A percentile compares a stretch with the other conserved stretches of the same genome.
Conservation (phyloP, 306 rosid species). For the Elaeagnus macrophylla region DNA sequence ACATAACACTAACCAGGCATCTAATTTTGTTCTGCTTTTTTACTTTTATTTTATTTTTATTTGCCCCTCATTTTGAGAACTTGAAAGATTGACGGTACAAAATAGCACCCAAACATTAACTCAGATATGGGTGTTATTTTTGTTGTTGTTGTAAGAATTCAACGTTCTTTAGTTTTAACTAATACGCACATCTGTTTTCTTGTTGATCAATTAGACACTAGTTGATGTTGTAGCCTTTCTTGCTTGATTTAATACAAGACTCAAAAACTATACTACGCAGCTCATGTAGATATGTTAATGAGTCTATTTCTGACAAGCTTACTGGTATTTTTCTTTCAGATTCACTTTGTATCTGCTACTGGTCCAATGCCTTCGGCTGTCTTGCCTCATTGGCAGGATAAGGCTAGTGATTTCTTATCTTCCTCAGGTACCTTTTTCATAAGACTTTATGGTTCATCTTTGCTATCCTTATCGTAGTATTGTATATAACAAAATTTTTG, state of each 20-base stretch:
- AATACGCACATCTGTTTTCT: neutral
- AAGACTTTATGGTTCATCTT: neutral
- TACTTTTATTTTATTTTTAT: too few species aligned
- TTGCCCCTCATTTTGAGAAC: too few species aligned
- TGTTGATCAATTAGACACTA: neutral
- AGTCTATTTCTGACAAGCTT: constrained; percentile 29
- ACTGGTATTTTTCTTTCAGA: constrained; percentile 16
- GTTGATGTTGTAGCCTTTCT: neutral
- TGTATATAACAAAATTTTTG: constrained; percentile 11
- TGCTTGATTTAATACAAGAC: neutral
- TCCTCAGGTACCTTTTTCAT: constrained; percentile 52
- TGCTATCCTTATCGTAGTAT: constrained; percentile 6
- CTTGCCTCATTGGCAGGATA: constrained; percentile 84
- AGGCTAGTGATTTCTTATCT: constrained; percentile 82
- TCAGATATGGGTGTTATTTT: too few species aligned
- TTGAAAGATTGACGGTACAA: too few species aligned
- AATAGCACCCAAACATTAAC: too few species aligned
- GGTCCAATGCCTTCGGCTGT: constrained; percentile 62
- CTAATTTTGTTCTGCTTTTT: too few species aligned
- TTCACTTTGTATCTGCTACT: constrained; percentile 28
- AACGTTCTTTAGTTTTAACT: too few species aligned
- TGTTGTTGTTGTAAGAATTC: too few species aligned
- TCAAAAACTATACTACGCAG: neutral
- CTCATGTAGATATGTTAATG: neutral
- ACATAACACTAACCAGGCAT: too few species aligned